A percentile compares a stretch with the other conserved stretches of the same genome.
phyloP scores from a whole-genome alignment of 805 yeast species.

The Wickerhamomyces alni region DNA sequence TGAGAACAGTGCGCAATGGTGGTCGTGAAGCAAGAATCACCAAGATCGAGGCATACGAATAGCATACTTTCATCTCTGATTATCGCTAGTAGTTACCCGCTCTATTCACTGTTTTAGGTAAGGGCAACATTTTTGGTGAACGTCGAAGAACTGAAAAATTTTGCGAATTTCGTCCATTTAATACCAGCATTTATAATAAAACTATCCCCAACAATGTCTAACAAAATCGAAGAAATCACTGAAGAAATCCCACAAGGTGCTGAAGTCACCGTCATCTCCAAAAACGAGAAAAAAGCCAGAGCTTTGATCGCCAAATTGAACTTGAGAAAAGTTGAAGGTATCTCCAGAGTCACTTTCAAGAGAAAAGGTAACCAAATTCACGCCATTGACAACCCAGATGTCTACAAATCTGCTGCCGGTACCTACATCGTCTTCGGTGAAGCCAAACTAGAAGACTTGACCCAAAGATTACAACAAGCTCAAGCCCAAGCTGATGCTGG shows the following conservation, averaged over 20 bases:
- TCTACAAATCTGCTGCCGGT: slow-evolving; percentile 88
- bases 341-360: slow-evolving; percentile 92
- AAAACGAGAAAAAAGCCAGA: slow-evolving; percentile 95
- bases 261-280: slow-evolving; percentile 72
- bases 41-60: slow-evolving; percentile 1
- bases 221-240: slow-evolving; percentile 28
- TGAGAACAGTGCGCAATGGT: slow-evolving; percentile 44
- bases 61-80: background rate
- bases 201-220: slow-evolving; percentile 23
- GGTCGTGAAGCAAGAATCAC: slow-evolving; percentile 44
- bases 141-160: background rate
- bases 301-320: slow-evolving; percentile 81
- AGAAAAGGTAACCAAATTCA: slow-evolving; percentile 86
- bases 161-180: background rate
- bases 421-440: slow-evolving; percentile 97
- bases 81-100: background rate
- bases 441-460: slow-evolving; percentile 92
- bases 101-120: background rate
- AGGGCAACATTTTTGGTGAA: background rate
- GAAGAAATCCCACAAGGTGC: slow-evolving; percentile 75
- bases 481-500: slow-evolving; percentile 41
- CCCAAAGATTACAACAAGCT: slow-evolving; percentile 80
- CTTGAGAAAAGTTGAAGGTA: slow-evolving; percentile 86
- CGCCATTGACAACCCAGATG: slow-evolving; percentile 93
- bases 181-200: too few species aligned